Evolutionary conservation across 164 flowering plant genomes (phyloP), one percentile per base, ranked within the genome.

Genomic region (Aristolochia contorta): DNA sequence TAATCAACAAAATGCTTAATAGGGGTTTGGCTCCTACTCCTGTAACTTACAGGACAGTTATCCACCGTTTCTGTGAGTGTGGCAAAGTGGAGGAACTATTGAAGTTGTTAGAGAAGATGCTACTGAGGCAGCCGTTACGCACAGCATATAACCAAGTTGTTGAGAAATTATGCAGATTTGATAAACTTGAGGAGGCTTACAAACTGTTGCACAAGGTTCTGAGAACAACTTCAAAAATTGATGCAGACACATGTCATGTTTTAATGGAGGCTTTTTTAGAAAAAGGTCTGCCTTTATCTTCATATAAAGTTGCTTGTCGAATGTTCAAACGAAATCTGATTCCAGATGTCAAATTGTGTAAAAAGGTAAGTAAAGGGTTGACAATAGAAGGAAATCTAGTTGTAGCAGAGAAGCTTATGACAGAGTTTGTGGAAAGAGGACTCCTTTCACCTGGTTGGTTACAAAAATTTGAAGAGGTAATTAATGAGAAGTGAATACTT

Each of bases 271-370:
- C 79, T 67, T 87, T 72, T 71, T 72, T 93, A 68, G 74, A 54
- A 16, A 76, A 80, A 61, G 90, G 83, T 54, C 57, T 61, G 61
- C 78, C 88, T 62, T 50, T 82, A 30, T 67, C 64, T 19, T 80
- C 98, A 21, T 86, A 84, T 66, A 84, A 81, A 62, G 91, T 93
- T 27, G 96, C 94, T 55, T 83, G 85, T 62, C 70, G 86, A 52
- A 93, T 93, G 98, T 93, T 93, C 59, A 65, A 70, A 23, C 72
- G 89, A 47, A 92, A 92, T 69, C 63, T 87, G 74, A 76, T 86
- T 66, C 98, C 96, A 59, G 85, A 92, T 72, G 54, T 83, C 19
- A 81, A 80, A 72, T 57, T 92, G 57, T 92, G 94, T 78, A 77
- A 79, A 73, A 85, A 77, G 68, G 80, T 87, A 66, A 72, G 80